A percentile compares a stretch with the other conserved stretches of the same genome.
Evolutionary conservation across 1,284 basidiomycete genomes (phyloP).

Genomic region (Ceratobasidium theobromae): DNA sequence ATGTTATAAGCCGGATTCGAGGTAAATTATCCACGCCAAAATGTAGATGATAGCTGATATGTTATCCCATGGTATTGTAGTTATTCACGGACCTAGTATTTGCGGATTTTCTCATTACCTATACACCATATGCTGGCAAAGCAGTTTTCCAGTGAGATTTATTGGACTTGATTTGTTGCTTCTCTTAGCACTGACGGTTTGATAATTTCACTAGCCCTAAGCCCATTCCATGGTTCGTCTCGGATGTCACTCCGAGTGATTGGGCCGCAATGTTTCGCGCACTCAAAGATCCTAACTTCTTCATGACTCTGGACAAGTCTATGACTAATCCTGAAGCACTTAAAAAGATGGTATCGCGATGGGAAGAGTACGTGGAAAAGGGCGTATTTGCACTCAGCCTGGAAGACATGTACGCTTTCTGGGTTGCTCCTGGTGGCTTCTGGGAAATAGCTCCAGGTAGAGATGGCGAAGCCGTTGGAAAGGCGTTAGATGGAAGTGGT

Average conservation of each 20-base stretch:
- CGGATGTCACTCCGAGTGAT: conserved; percentile 82
- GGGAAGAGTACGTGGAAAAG: background rate
- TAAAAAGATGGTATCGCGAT: conserved; percentile 42
- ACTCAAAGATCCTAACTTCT: conserved; percentile 42
- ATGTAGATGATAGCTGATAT: background rate
- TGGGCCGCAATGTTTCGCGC: conserved; percentile 58
- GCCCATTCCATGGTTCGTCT: conserved; percentile 91
- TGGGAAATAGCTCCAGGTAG: conserved; percentile 59
- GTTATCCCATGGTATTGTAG: conserved; percentile 45
- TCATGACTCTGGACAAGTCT: conserved; percentile 41
- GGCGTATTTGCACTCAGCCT: conserved; percentile 8
- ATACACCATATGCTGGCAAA: conserved; percentile 76
- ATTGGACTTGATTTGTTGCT: background rate
- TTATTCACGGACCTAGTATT: conserved; percentile 93
- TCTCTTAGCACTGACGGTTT: background rate
- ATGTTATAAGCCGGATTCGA: conserved; percentile 89
- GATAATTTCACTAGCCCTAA: conserved; percentile 64
- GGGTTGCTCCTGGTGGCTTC: conserved; percentile 83
- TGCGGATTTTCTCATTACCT: conserved; percentile 89
- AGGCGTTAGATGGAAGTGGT: conserved; percentile 63
- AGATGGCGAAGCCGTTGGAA: conserved; percentile 17
- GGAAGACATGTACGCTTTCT: conserved; percentile 42
- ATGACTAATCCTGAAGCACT: conserved; percentile 39
- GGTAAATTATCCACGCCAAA: conserved; percentile 46
- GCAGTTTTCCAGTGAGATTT: conserved; percentile 84